phyloP scores from a whole-genome alignment of 2,329 filamentous ascomycete genomes.

The Fusarium nurragi region DNA sequence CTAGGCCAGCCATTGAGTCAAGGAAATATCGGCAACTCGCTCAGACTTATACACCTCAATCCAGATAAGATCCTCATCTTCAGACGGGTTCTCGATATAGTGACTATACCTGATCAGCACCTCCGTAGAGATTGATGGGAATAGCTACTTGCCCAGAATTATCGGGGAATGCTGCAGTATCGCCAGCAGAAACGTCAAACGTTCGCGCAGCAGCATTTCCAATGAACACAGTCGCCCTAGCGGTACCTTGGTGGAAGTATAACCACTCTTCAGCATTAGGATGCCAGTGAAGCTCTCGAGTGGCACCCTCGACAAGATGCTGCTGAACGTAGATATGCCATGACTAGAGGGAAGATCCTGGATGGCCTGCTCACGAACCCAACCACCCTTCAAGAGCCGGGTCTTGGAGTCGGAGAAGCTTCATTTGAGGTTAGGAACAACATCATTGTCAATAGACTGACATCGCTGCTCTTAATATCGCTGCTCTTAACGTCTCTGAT shows the following conservation, averaged over 20 bases:
- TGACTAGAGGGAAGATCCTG: constrained; percentile 72
- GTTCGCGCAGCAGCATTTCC: constrained; percentile 69
- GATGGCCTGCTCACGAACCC: constrained; percentile 72
- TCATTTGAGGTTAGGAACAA: constrained; percentile 75
- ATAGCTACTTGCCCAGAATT: constrained; percentile 60
- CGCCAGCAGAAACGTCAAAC: constrained; percentile 73
- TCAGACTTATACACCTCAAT: constrained; percentile 77
- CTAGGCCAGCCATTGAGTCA: constrained; percentile 75
- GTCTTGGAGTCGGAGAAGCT: constrained; percentile 75
- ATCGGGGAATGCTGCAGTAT: constrained; percentile 74
- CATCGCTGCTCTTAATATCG: constrained; percentile 50
- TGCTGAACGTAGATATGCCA: constrained; percentile 74
- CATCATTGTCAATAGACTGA: constrained; percentile 71
- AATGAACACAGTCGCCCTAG: constrained; percentile 71
- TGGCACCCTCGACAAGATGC: constrained; percentile 72
- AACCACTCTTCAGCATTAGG: constrained; percentile 77
- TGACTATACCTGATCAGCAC: constrained; percentile 53
- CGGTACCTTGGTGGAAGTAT: constrained; percentile 72
- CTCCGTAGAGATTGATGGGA: not conserved
- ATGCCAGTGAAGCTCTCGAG: constrained; percentile 75
- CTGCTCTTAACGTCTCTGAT: constrained; percentile 66
- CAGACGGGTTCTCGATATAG: constrained; percentile 74
- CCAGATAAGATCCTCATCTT: constrained; percentile 71
- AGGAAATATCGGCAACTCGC: constrained; percentile 70
- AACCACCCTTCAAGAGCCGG: constrained; percentile 69